phyloP scores from a whole-genome alignment of 2,329 filamentous ascomycete species.

The Blumeriella jaapii region DNA sequence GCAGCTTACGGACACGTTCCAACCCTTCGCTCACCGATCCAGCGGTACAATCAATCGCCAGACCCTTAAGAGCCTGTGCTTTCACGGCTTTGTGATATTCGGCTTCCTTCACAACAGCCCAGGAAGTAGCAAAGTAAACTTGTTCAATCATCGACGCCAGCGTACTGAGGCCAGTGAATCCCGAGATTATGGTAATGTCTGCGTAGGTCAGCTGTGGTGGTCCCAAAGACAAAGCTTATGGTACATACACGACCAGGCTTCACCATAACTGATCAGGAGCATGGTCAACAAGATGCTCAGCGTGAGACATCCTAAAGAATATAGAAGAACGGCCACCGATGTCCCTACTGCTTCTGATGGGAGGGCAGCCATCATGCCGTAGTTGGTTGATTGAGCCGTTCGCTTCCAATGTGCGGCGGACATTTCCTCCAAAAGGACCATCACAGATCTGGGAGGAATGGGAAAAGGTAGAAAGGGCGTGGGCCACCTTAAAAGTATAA shows the following conservation, averaged over 20 bases:
- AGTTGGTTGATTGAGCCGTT: too few relatives aligned
- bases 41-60: slow-evolving; percentile 33
- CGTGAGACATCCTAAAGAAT: too few relatives aligned
- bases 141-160: slow-evolving; percentile 24
- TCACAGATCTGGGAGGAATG: too few relatives aligned
- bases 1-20: slow-evolving; percentile 36
- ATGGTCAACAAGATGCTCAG: too few relatives aligned
- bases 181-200: slow-evolving; percentile 24
- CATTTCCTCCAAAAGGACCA: too few relatives aligned
- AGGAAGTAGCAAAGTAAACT: slow-evolving; percentile 22
- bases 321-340: too few relatives aligned
- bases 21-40: slow-evolving; percentile 32
- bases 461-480: too few relatives aligned
- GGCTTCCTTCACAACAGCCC: slow-evolving; percentile 18
- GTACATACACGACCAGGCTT: slow-evolving; percentile 23
- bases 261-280: slow-evolving; percentile 25
- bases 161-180: slow-evolving; percentile 22
- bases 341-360: too few relatives aligned
- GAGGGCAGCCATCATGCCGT: too few relatives aligned
- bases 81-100: slow-evolving; percentile 29
- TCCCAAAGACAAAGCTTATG: slow-evolving; percentile 1
- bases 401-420: too few relatives aligned
- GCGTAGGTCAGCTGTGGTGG: too few relatives aligned
- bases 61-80: slow-evolving; percentile 30
- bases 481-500: too few relatives aligned